phyloP scores from a whole-genome alignment of 129 eudicot species.

The Helichrysum umbraculigerum region DNA sequence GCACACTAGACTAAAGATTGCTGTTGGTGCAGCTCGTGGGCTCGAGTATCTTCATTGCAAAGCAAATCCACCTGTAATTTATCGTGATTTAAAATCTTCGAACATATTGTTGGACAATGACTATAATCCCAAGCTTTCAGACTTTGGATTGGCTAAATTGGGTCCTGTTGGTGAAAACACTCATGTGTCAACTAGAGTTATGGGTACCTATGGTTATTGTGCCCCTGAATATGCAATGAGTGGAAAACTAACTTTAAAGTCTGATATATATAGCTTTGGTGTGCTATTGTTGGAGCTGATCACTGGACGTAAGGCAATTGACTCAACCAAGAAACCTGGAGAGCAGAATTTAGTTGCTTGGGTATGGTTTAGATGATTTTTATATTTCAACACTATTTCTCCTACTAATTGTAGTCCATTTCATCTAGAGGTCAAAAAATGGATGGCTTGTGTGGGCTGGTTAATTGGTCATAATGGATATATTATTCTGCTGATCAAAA shows the following conservation, averaged over 20 bases:
- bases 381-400: conserved; percentile 1
- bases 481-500: no score
- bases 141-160: conserved; percentile 88
- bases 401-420: no score
- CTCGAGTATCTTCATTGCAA: conserved; percentile 81
- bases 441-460: no score
- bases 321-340: conserved; percentile 46
- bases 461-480: no score
- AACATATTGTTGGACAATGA: conserved; percentile 80
- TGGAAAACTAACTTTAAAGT: conserved; percentile 72
- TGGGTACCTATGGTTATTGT: conserved; percentile 96
- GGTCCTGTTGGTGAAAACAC: conserved; percentile 93
- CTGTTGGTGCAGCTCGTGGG: conserved; percentile 88
- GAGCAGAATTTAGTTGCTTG: conserved; percentile 74
- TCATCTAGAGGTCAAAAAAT: no score
- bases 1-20: conserved; percentile 76
- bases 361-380: conserved; percentile 48
- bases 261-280: conserved; percentile 91
- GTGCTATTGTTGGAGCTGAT: conserved; percentile 78
- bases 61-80: conserved; percentile 89
- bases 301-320: conserved; percentile 83
- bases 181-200: conserved; percentile 88
- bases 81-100: conserved; percentile 89
- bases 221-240: conserved; percentile 92
- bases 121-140: conserved; percentile 76